These are phyloP conservation scores for Stylosanthes scabra DNA, from an alignment of 331 rosid species.

Conservation along the genomic window DNA sequence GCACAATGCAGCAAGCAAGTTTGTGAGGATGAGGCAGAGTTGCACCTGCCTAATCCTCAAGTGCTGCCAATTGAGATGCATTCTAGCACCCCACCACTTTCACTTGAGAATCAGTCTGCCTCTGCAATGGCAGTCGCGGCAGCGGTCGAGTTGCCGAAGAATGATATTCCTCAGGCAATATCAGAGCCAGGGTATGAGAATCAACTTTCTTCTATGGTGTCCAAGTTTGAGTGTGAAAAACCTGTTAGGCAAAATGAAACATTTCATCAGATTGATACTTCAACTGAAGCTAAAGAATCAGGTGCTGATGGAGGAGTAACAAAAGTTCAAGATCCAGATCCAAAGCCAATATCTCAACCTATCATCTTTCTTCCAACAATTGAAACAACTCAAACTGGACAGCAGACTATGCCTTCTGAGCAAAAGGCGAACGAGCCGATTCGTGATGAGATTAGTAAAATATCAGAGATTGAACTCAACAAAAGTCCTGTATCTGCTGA, in stretches of 20 bases:
- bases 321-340: slow-evolving; percentile 32
- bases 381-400: slow-evolving; percentile 38
- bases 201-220: slow-evolving; percentile 27
- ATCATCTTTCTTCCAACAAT: slow-evolving; percentile 31
- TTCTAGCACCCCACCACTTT: slow-evolving; percentile 33
- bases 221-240: slow-evolving; percentile 35
- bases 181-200: slow-evolving; percentile 30
- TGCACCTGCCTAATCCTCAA: slow-evolving; percentile 43
- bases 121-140: slow-evolving; percentile 25
- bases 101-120: slow-evolving; percentile 34
- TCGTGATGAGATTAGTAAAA: slow-evolving; percentile 35
- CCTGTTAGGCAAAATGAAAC: slow-evolving; percentile 37
- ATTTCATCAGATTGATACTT: slow-evolving; percentile 37
- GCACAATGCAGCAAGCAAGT: slow-evolving; percentile 48
- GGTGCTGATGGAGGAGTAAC: slow-evolving; percentile 31
- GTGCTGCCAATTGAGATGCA: slow-evolving; percentile 35
- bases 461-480: slow-evolving; percentile 46
- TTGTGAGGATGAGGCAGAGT: slow-evolving; percentile 39
- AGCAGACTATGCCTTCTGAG: slow-evolving; percentile 32
- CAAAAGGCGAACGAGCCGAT: slow-evolving; percentile 42
- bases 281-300: slow-evolving; percentile 44
- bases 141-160: slow-evolving; percentile 25
- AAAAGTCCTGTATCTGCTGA: slow-evolving; percentile 41
- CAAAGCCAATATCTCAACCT: slow-evolving; percentile 39
- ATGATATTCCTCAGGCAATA: slow-evolving; percentile 33